Evolutionary conservation across 78 protist genomes (phyloP), one percentile per base, ranked within the genome.

Genomic region (Dictyostelium brefeldianum): DNA sequence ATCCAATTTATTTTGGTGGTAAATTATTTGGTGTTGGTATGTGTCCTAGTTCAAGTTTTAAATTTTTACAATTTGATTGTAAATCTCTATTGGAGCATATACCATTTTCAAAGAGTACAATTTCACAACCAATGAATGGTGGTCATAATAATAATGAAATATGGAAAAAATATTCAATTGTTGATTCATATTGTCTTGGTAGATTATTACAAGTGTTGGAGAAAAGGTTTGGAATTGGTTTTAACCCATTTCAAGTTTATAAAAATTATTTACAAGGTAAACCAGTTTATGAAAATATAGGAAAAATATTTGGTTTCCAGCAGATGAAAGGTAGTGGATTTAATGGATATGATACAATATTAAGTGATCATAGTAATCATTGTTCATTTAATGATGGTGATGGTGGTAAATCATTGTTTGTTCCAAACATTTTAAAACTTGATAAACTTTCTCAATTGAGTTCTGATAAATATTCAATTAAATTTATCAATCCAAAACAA

Each of bases 161-260:
- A 5, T 87, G 93, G 83, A 65, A 15, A 1, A 77, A 87, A 31
- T 87, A 78, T 65, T 64, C 93, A 20, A 87, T 87, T 7, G 59
- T 47, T 1, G 78, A 87, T 64, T 77, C 80, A 8, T 87, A 36
- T 14, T 20, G 27, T 3, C 20, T 87, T 4, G 27, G 84, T 29
- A 67, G 64, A 46, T 27, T 87, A 4, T 29, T 87, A 15, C 10
- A 25, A 36, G 43, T 25, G 27, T 15, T 87, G 3, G 22, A 27
- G 29, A 65, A 41, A 11, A 74, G 56, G 51, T 87, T 77, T 36
- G 79, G 78, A 46, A n/a, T 29, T 15, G 20, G 18, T 20, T 87
- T 87, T 50, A 46, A 46, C 20, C 36, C 69, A 56, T 59, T 65
- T 17, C 47, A 87, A 27, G 20, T 53, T 11, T 53, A 51, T 36